Evolutionary conservation across 2,329 filamentous ascomycete species (phyloP), one percentile per base, ranked within the genome.

Genomic region (Elsinoe arachidis): DNA sequence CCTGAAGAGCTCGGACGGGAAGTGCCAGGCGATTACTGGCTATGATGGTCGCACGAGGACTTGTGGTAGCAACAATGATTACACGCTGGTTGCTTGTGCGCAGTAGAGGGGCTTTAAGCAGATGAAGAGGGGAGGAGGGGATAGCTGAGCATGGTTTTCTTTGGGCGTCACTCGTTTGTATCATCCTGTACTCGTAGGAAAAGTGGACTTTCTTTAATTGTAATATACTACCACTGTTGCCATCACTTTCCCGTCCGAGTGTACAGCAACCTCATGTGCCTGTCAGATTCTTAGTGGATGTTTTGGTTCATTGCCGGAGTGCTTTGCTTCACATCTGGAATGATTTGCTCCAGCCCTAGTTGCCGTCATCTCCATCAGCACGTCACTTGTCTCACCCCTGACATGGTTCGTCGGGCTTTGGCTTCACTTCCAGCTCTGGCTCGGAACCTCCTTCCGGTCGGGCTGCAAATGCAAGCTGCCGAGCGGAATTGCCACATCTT

Each of bases 1-100:
- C 44, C 59, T 68, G n/a, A n/a, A 35, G 19, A 21, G 39, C 17
- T 57, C 56, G 12, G 58, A 60, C 35, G 19, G 38, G 2, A 39
- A 17, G 2, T 61, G 60, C 51, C 17, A 21, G 4, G 30, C 46
- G 5, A 35, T 41, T 15, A 59, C 56, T 9, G 52, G 34, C 15
- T 57, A 56, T 19, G 60, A 60, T 33, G 58, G 58, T 6, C 51
- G 47, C 2, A 57, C 59, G 3, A 47, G 59, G 30, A 54, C 58
- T 17, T 61, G 60, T 54, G 26, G 26, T 5, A 41, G 43, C 33
- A 19, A 33, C 14, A 26, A 46, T 30, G 46, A 58, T 35, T 39
- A 57, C 30, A 59, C 54, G 21, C 58, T 61, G 9, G 54, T 53
- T 23, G 49, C 49, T 53, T 53, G 49, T 39, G 49, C 49, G 15